Base-by-base conservation (phyloP, 306 rosid species). In the Geum urbanum region DNA sequence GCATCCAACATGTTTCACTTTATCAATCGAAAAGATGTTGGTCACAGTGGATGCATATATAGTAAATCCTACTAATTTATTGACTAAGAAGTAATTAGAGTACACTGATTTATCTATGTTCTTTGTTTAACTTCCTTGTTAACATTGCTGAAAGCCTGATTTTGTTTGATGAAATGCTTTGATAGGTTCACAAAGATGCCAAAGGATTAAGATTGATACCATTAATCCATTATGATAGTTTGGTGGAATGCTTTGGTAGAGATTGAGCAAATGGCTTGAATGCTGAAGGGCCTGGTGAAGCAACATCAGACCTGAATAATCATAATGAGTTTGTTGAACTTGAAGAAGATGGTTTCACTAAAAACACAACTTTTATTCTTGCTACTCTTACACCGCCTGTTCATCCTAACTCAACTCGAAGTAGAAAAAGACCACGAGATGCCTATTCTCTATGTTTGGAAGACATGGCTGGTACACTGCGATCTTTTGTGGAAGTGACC, bases 181-280 rank as follows among this genome's bases (percentile, higher is more conserved):
- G 16, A 5, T 35, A 43, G 50, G 50, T 18, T n/a, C 69, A 63
- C 44, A 41, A 41, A 35, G 51, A 43, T 43, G 69, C 52, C 18
- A 40, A 43, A 44, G 35, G 51, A 63, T 19, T 63, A 2, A 43
- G 27, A 18, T 14, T 40, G 50, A 63, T 18, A 63, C 14, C 24
- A 16, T 63, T 63, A 19, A 47, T 16, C 16, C 69, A 63, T 63
- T 63, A 41, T 44, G 69, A 63, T 44, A 46, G 32, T 40, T 66
- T 66, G 40, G 7, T 43, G 1, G 53, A 44, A 20, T 9, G 32
- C 2, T 66, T 44, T 66, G 70, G 53, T 4, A 66, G 22, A 46
- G 70, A 66, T 24, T 43, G 70, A 6, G 70, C 43, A 66, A 47
- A 13, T 40, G 35, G 60, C 1, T 22, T 22, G 19, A 14, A 35